Percentiles rank a stretch among this genome's conserved stretches.
These are phyloP conservation scores for Coemansia asiatica DNA, from an alignment of 192 early-diverging fungal species.

Conservation along the genomic window DNA sequence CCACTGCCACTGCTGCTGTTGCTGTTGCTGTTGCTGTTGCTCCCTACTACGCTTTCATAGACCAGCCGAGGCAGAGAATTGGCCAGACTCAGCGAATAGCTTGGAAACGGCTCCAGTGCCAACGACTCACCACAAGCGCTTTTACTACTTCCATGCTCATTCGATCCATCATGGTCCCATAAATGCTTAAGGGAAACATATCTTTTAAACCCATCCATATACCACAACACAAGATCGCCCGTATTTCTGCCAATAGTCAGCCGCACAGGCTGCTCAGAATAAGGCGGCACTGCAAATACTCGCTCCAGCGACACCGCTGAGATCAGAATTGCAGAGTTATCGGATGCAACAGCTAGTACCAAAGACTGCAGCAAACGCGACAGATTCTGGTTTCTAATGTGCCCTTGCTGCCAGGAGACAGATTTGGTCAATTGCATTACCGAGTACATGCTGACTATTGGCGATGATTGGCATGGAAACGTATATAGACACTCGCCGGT, in stretches of 20 bases:
- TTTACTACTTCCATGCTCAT: neutral
- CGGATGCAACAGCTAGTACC: conserved; percentile 32
- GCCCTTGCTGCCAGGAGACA: conserved; percentile 22
- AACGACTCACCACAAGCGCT: neutral
- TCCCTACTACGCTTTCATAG: neutral
- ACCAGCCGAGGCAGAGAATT: neutral
- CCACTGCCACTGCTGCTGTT: too few species aligned
- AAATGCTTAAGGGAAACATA: conserved; percentile 15
- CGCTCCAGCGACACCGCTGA: conserved; percentile 34
- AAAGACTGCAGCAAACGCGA: conserved; percentile 19
- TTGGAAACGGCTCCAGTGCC: neutral
- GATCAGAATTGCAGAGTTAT: conserved; percentile 37
- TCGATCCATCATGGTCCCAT: conserved; percentile 11
- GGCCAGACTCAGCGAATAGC: conserved; percentile 13
- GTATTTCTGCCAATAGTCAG: conserved; percentile 18
- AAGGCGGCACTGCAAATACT: conserved; percentile 31
- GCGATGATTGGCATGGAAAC: conserved; percentile 41
- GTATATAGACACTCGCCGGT: conserved; percentile 26
- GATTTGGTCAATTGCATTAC: conserved; percentile 11
- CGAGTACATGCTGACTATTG: conserved; percentile 20
- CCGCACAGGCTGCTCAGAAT: conserved; percentile 19
- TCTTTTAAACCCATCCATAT: conserved; percentile 25
- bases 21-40: too few species aligned
- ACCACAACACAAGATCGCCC: conserved; percentile 25
- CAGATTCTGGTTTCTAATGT: conserved; percentile 11